Evolutionary conservation across 768 basidiomycete genomes (phyloP).

Genomic region (Tricholoma terreum): DNA sequence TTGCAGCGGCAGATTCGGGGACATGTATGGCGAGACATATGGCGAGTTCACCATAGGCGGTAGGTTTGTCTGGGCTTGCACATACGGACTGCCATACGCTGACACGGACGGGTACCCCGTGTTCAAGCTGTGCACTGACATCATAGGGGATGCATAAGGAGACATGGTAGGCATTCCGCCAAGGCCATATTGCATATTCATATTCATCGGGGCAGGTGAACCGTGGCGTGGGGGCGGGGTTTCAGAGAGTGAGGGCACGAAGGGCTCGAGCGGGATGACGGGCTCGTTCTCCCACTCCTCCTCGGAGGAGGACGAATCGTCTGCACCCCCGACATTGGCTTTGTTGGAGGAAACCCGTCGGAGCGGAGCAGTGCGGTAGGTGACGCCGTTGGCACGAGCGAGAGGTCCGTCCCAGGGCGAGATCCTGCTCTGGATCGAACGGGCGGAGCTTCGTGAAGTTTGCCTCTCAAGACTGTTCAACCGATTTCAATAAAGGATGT

Average conservation of each 20-base stretch:
- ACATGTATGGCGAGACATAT: conserved; percentile 13
- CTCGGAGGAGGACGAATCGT: conserved; percentile 25
- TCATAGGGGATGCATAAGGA: conserved; percentile 8
- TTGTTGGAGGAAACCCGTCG: conserved; percentile 4
- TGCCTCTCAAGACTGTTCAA: conserved; percentile 30
- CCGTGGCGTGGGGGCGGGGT: not conserved
- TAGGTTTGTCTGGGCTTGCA: conserved; percentile 1
- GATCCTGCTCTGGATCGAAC: conserved; percentile 25
- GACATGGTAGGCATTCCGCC: not conserved
- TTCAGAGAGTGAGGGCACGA: conserved; percentile 10
- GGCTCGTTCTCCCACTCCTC: conserved; percentile 31
- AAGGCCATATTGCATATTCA: conserved; percentile 5
- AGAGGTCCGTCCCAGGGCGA: conserved; percentile 43
- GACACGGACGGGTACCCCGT: conserved; percentile 1
- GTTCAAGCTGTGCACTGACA: conserved; percentile 8
- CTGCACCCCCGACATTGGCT: conserved; percentile 7
- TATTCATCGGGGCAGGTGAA: conserved; percentile 3
- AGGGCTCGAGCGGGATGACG: conserved; percentile 31
- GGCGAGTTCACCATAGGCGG: conserved; percentile 6
- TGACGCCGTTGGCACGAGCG: conserved; percentile 28
- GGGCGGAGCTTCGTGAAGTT: conserved; percentile 22
- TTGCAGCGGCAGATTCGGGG: conserved; percentile 9
- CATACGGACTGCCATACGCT: not conserved
- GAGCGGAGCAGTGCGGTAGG: conserved; percentile 10
- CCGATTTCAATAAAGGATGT: not conserved